Conservation (phyloP, 2,329 filamentous ascomycete genomes). For the Teratosphaeria nubilosa region DNA sequence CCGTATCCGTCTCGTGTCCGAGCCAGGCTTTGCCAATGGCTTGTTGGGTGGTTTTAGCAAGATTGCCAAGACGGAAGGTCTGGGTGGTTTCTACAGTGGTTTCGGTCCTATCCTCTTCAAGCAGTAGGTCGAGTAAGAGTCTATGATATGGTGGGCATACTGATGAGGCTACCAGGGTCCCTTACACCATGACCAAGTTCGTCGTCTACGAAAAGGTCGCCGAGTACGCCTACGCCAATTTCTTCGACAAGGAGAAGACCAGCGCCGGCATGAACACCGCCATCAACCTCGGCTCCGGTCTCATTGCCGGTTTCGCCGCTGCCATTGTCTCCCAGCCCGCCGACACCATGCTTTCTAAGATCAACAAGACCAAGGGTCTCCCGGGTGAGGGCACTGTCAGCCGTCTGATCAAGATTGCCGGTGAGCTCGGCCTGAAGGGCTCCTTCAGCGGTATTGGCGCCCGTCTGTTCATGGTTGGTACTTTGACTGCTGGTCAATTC, state of each 20-base stretch:
- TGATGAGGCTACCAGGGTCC: constrained; percentile 48
- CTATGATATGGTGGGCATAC: constrained; percentile 3
- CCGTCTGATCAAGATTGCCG: constrained; percentile 78
- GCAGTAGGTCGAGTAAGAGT: constrained; percentile 41
- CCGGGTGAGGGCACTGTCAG: constrained; percentile 74
- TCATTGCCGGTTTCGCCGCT: constrained; percentile 79
- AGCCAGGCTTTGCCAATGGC: constrained; percentile 75
- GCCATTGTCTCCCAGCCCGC: constrained; percentile 81
- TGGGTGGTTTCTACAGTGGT: constrained; percentile 81
- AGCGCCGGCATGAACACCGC: constrained; percentile 61
- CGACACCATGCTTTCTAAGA: constrained; percentile 90
- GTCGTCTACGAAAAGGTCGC: constrained; percentile 85
- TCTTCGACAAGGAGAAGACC: constrained; percentile 59
- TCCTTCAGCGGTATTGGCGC: constrained; percentile 74
- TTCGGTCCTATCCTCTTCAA: constrained; percentile 84
- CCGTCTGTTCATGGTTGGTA: constrained; percentile 66
- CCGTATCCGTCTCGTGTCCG: constrained; percentile 84
- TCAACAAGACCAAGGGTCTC: constrained; percentile 87
- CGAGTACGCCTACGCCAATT: constrained; percentile 55
- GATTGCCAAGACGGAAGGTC: constrained; percentile 72
- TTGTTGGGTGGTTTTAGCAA: constrained; percentile 71
- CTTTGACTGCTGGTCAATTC: constrained; percentile 70
- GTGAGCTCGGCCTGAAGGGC: constrained; percentile 68
- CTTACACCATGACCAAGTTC: constrained; percentile 93
- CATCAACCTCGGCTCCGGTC: constrained; percentile 76